These are phyloP conservation scores for Niveomyces coronatus DNA, from an alignment of 2,329 filamentous ascomycete genomes.

Conservation along the genomic window DNA sequence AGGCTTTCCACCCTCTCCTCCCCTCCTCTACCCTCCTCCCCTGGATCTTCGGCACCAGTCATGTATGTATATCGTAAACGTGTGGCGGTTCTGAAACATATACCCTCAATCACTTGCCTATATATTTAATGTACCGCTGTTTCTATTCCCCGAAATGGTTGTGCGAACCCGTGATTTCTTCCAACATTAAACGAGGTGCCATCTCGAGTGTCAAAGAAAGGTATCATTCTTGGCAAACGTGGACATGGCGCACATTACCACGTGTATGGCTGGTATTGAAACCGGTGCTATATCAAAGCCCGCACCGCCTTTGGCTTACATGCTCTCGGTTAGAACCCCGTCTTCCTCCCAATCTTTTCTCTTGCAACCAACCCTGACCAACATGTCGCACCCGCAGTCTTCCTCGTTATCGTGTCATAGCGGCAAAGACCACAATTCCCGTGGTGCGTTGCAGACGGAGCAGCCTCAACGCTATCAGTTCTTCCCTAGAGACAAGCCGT, in stretches of 20 bases:
- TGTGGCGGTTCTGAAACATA: constrained; percentile 5
- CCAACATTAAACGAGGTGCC: too few species aligned
- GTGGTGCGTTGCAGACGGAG: constrained; percentile 50
- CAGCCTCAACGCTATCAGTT: constrained; percentile 47
- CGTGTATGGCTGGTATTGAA: constrained; percentile 43
- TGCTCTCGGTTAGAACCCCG: constrained; percentile 31
- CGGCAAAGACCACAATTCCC: constrained; percentile 39
- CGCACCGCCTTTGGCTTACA: constrained; percentile 33
- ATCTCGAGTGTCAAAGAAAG: too few species aligned
- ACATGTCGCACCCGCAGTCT: constrained; percentile 11
- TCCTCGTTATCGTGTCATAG: constrained; percentile 13
- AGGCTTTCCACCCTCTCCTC: too few species aligned
- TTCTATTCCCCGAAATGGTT: too few species aligned
- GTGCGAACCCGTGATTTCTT: too few species aligned
- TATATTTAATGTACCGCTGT: too few species aligned
- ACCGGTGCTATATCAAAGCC: constrained; percentile 41
- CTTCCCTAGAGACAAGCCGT: constrained; percentile 44
- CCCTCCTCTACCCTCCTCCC: too few species aligned
- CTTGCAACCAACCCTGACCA: background rate
- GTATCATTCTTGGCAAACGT: background rate
- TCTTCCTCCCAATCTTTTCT: constrained; percentile 9
- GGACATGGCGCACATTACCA: constrained; percentile 53
- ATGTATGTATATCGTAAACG: constrained; percentile 10
- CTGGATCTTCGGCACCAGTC: too few species aligned
- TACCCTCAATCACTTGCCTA: too few species aligned